These are phyloP conservation scores for Neurospora sp. DNA, from an alignment of 495 filamentous ascomycete species.

Conservation along the genomic window DNA sequence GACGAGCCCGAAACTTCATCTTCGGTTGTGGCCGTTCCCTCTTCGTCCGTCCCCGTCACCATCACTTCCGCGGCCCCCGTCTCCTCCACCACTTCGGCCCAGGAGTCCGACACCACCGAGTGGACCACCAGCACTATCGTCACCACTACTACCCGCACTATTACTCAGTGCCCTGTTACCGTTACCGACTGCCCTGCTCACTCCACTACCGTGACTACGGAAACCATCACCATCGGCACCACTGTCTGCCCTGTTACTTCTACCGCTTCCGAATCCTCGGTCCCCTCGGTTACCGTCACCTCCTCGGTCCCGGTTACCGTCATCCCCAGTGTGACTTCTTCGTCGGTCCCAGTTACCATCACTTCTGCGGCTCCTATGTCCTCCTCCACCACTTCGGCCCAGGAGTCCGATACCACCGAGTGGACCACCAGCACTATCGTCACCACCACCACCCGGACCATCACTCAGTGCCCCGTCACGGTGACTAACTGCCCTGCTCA, in stretches of 20 bases:
- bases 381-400: background rate
- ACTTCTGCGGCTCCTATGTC: background rate
- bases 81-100: background rate
- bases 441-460: constrained; percentile 44
- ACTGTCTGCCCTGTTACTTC: constrained; percentile 32
- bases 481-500: constrained; percentile 49
- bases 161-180: constrained; percentile 44
- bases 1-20: background rate
- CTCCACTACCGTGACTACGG: constrained; percentile 41
- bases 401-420: constrained; percentile 3
- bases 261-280: background rate
- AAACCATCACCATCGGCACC: constrained; percentile 45
- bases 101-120: constrained; percentile 3
- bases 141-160: constrained; percentile 44
- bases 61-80: background rate
- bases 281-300: background rate
- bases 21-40: background rate
- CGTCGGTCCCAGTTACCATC: background rate
- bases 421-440: constrained; percentile 49
- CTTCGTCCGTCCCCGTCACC: background rate
- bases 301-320: background rate
- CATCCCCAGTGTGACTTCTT: background rate
- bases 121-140: constrained; percentile 49
- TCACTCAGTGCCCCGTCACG: constrained; percentile 44
- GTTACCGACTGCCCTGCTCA: constrained; percentile 49